Evolutionary conservation across 2,329 filamentous ascomycete species (phyloP).

Genomic region (Cordyceps fumosorosea): DNA sequence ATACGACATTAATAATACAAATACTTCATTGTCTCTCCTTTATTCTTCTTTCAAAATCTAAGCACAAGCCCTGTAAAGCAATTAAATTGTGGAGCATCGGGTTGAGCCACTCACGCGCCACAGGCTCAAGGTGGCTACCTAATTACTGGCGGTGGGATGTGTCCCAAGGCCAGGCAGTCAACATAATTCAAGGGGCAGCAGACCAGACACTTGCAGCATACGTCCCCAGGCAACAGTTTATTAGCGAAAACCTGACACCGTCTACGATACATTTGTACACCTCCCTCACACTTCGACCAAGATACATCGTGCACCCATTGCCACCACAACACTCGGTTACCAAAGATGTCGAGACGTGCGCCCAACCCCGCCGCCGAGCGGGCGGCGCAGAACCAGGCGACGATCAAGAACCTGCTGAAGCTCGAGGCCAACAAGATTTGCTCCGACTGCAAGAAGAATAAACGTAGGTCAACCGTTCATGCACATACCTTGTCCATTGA

Average conservation of each 20-base stretch:
- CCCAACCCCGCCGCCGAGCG: slow-evolving; percentile 76
- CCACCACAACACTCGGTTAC: slow-evolving; percentile 6
- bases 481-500: background rate
- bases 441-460: slow-evolving; percentile 98
- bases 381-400: slow-evolving; percentile 86
- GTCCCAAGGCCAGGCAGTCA: slow-evolving; percentile 8
- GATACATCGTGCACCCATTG: background rate
- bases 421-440: slow-evolving; percentile 93
- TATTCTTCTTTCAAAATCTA: background rate
- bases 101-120: slow-evolving; percentile 8
- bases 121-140: background rate
- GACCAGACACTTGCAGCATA: slow-evolving; percentile 6
- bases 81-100: background rate
- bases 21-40: background rate
- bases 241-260: background rate
- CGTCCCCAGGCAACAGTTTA: slow-evolving; percentile 9
- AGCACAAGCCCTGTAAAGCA: background rate
- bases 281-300: background rate
- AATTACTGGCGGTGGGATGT: slow-evolving; percentile 11
- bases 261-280: background rate
- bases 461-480: slow-evolving; percentile 55
- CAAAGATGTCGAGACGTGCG: slow-evolving; percentile 68
- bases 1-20: background rate
- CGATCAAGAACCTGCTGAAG: slow-evolving; percentile 91
- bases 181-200: slow-evolving; percentile 8